Evolutionary conservation across 768 basidiomycete species (phyloP).

Genomic region (Grammothele lineata): DNA sequence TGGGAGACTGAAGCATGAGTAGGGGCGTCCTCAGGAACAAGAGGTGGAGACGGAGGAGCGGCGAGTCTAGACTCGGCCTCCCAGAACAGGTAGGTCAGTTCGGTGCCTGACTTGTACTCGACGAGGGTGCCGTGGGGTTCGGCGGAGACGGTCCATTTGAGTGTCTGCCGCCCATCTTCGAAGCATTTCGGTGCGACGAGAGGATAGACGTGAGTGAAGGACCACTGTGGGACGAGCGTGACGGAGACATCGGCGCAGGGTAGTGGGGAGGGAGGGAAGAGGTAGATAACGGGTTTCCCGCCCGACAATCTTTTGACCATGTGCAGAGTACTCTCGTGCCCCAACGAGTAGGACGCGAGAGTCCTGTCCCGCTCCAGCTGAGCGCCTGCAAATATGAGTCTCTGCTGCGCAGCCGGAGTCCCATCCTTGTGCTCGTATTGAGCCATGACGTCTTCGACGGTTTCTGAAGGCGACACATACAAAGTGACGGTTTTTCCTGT

Average conservation of each 20-base stretch:
- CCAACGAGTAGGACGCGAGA: neutral
- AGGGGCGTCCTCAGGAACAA: neutral
- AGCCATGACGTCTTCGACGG: no score
- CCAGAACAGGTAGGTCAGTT: constrained; percentile 3
- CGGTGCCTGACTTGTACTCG: neutral
- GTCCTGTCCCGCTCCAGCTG: no score
- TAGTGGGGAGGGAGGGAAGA: neutral
- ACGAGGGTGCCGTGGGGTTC: neutral
- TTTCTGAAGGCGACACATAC: no score
- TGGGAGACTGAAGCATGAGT: neutral
- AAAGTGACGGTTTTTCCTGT: no score
- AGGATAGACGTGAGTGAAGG: neutral
- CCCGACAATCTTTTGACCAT: neutral
- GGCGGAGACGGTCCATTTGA: constrained; percentile 1
- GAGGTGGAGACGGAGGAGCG: neutral
- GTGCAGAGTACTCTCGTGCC: neutral
- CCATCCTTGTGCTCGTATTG: neutral
- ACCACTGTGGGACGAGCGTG: neutral
- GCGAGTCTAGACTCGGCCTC: neutral
- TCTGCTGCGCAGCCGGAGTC: neutral
- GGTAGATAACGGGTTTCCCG: constrained; percentile 1
- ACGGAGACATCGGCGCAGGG: neutral
- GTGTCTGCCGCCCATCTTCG: neutral
- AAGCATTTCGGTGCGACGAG: neutral
- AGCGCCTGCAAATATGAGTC: neutral